phyloP scores from a whole-genome alignment of 345 rosid species.

The Gossypium sturtianum region DNA sequence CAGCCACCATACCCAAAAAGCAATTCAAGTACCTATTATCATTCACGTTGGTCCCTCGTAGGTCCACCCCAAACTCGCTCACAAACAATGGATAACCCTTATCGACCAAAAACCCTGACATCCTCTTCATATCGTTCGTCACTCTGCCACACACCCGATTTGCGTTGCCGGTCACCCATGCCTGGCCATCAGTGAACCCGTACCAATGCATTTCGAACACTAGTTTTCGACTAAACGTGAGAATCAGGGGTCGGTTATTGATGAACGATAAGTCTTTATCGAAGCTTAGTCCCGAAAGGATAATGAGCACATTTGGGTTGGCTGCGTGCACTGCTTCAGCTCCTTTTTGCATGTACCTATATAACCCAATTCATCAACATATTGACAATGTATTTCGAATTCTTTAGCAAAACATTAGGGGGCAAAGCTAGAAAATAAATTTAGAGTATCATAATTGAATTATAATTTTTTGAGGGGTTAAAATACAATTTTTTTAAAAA shows the following conservation, averaged over 20 bases:
- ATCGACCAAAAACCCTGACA: neutral
- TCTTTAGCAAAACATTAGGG: no score
- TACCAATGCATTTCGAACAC: neutral
- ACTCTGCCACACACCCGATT: neutral
- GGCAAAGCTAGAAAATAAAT: no score
- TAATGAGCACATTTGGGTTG: neutral
- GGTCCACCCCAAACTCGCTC: neutral
- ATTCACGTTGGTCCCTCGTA: neutral
- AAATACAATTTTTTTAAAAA: no score
- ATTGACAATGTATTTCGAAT: no score
- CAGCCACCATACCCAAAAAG: neutral
- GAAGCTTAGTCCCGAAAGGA: neutral
- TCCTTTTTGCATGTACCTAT: neutral
- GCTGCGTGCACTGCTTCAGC: neutral
- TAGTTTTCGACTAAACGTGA: neutral
- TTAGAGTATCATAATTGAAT: no score
- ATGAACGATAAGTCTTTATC: neutral
- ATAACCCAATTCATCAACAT: no score
- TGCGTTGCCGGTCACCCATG: neutral
- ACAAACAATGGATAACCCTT: neutral
- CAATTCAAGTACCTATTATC: neutral
- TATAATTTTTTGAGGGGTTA: no score
- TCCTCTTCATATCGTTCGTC: neutral
- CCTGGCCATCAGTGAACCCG: neutral
- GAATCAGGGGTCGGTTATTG: neutral